phyloP scores from a whole-genome alignment of 345 rosid genomes.

The Excoecaria cochinchinensis region DNA sequence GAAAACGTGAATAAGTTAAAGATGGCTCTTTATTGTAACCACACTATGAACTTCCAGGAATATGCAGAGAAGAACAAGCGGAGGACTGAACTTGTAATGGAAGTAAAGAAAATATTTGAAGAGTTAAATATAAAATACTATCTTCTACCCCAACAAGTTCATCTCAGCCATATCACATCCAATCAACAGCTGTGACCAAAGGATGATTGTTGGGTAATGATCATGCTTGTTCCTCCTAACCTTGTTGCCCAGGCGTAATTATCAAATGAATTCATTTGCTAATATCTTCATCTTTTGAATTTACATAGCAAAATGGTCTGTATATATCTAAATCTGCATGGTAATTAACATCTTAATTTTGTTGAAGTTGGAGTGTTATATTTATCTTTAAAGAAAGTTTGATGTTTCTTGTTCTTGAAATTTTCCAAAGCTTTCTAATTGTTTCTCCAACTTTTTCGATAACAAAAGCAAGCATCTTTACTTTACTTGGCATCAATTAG shows the following conservation, averaged over 20 bases:
- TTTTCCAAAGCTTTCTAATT: too few species aligned
- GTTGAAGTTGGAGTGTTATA: neutral
- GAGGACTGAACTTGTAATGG: constrained; percentile 21
- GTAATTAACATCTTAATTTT: neutral
- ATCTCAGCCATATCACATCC: constrained; percentile 16
- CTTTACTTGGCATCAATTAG: too few species aligned
- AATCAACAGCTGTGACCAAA: constrained; percentile 15
- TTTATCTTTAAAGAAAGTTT: too few species aligned
- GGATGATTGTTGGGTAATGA: constrained; percentile 4
- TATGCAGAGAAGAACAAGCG: constrained; percentile 28
- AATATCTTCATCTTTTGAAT: neutral
- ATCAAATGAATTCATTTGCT: neutral
- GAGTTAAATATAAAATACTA: constrained; percentile 26
- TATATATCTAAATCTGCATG: neutral
- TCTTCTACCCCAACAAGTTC: constrained; percentile 28
- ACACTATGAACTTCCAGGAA: constrained; percentile 36
- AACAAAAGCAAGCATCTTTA: too few species aligned
- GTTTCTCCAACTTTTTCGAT: too few species aligned
- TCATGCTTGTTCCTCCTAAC: neutral
- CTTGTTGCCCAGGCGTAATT: neutral
- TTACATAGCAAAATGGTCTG: neutral
- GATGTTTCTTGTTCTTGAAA: too few species aligned
- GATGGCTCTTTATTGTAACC: constrained; percentile 30
- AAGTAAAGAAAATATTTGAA: constrained; percentile 27
- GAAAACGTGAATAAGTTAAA: constrained; percentile 28